phyloP scores from a whole-genome alignment of 1,284 basidiomycete species.

The Puccinia brachypodii region DNA sequence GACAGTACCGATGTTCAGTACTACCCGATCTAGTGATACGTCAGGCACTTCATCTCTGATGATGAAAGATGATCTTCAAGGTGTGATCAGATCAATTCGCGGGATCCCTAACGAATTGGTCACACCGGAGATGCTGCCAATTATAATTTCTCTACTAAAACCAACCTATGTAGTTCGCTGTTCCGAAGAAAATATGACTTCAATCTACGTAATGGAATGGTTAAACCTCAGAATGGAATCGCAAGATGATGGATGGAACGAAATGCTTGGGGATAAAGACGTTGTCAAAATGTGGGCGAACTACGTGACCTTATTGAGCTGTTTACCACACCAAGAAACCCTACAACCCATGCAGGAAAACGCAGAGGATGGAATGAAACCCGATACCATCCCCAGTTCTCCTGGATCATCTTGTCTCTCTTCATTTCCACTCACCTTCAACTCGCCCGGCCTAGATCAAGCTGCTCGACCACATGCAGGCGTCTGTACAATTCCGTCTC shows the following conservation, averaged over 20 bases:
- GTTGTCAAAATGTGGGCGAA: constrained; percentile 35
- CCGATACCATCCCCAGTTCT: not conserved
- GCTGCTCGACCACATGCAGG: not conserved
- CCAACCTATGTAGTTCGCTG: constrained; percentile 31
- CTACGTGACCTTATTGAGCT: constrained; percentile 40
- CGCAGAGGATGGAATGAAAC: not conserved
- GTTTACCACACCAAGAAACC: constrained; percentile 20
- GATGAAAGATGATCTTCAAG: constrained; percentile 34
- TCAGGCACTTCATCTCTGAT: not conserved
- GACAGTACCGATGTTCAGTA: constrained; percentile 35
- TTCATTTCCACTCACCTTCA: constrained; percentile 32
- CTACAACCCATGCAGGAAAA: not conserved
- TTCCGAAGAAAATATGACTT: constrained; percentile 1
- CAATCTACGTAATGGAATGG: constrained; percentile 46
- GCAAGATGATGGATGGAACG: constrained; percentile 42
- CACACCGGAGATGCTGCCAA: constrained; percentile 35
- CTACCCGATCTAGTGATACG: not conserved
- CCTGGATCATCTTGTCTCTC: constrained; percentile 25
- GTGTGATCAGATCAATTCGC: constrained; percentile 36
- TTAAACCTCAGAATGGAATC: constrained; percentile 29
- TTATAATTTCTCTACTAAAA: constrained; percentile 34
- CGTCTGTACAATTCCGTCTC: not conserved
- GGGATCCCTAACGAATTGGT: constrained; percentile 42
- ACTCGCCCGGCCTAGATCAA: constrained; percentile 5
- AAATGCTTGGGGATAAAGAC: constrained; percentile 40